Evolutionary conservation across 2,329 filamentous ascomycete species (phyloP).

Genomic region (Penicillium thymicola): DNA sequence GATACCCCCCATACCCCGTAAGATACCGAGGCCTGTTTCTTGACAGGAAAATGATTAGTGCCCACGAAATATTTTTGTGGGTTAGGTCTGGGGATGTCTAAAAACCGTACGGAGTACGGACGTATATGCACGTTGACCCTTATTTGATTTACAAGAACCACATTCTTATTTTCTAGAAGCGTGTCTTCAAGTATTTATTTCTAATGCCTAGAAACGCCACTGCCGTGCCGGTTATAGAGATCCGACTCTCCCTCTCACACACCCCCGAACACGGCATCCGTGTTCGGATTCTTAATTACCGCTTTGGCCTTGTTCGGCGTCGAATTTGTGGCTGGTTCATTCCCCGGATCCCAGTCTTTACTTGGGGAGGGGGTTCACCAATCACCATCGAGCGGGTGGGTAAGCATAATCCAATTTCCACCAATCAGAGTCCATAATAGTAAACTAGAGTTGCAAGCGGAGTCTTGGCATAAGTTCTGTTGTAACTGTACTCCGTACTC

Average conservation of each 20-base stretch:
- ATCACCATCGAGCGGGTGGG: constrained; percentile 2
- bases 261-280: constrained; percentile 14
- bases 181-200: neutral
- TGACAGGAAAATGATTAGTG: constrained; percentile 1
- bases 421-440: constrained; percentile 3
- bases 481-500: constrained; percentile 4
- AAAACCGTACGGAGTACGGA: neutral
- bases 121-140: neutral
- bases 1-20: neutral
- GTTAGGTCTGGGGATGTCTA: constrained; percentile 3
- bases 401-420: neutral
- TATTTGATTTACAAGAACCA: neutral
- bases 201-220: neutral
- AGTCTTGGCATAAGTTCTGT: constrained; percentile 14
- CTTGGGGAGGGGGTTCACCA: constrained; percentile 8
- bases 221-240: constrained; percentile 1
- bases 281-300: constrained; percentile 1
- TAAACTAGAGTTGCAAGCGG: constrained; percentile 14
- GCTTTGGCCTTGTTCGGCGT: constrained; percentile 5
- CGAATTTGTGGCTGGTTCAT: constrained; percentile 15
- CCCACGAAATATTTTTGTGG: neutral
- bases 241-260: neutral
- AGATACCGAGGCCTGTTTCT: neutral
- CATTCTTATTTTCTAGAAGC: neutral
- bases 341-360: constrained; percentile 19